Conservation (phyloP, 805 yeast species). For the Lipomyces yamadae region DNA sequence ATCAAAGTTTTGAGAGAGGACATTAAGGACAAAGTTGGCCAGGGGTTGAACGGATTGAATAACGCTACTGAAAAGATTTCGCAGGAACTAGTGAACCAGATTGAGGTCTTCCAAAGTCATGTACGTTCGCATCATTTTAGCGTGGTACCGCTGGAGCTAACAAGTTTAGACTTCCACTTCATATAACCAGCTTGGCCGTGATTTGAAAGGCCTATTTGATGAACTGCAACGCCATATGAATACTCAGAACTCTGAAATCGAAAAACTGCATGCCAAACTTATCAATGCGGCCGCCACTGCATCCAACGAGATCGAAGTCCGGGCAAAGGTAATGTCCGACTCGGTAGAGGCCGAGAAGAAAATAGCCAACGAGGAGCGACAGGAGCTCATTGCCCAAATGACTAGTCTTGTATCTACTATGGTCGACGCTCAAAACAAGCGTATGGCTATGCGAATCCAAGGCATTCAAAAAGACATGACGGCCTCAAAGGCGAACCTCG, state of each 20-base stretch:
- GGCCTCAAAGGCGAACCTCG: slow-evolving; percentile 15
- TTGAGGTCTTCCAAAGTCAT: slow-evolving; percentile 29
- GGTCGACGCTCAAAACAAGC: slow-evolving; percentile 22
- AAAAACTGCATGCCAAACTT: slow-evolving; percentile 28
- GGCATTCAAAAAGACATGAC: slow-evolving; percentile 10
- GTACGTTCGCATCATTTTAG: slow-evolving; percentile 7
- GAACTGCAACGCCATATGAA: slow-evolving; percentile 34
- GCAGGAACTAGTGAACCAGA: slow-evolving; percentile 32
- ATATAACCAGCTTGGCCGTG: slow-evolving; percentile 38
- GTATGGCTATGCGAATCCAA: slow-evolving; percentile 18
- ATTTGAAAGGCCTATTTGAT: slow-evolving; percentile 38
- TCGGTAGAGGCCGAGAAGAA: slow-evolving; percentile 26
- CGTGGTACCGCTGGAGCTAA: neutral
- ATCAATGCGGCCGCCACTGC: slow-evolving; percentile 23
- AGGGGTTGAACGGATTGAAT: slow-evolving; percentile 33
- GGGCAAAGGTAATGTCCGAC: slow-evolving; percentile 8
- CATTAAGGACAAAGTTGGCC: slow-evolving; percentile 37
- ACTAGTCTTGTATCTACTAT: slow-evolving; percentile 13
- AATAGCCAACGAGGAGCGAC: slow-evolving; percentile 23
- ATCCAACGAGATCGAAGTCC: slow-evolving; percentile 16
- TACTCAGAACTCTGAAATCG: slow-evolving; percentile 36
- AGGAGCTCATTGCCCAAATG: slow-evolving; percentile 27
- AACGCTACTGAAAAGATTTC: slow-evolving; percentile 36
- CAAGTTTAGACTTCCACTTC: slow-evolving; percentile 30
- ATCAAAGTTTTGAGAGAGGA: slow-evolving; percentile 37